Percentiles rank a stretch among this genome's conserved stretches.
Evolutionary conservation across 768 basidiomycete genomes (phyloP).

Genomic region (Pulveroboletus sp.): DNA sequence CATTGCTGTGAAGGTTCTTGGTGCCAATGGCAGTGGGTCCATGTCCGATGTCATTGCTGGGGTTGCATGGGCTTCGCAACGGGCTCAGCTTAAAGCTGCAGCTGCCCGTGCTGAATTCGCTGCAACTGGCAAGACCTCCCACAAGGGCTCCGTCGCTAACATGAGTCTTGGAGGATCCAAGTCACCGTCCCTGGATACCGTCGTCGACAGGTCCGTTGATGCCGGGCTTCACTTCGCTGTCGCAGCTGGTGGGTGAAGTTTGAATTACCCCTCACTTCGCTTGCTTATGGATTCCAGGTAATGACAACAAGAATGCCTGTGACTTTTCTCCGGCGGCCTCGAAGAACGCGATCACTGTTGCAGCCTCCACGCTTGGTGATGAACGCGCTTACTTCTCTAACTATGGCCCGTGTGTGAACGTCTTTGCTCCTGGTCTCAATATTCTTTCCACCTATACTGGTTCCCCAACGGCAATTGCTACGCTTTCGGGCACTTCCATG

Average conservation of each 20-base stretch:
- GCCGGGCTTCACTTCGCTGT: constrained; percentile 93
- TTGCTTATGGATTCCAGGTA: constrained; percentile 40
- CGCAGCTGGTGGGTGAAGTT: constrained; percentile 70
- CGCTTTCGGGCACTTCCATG: constrained; percentile 91
- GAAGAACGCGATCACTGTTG: constrained; percentile 89
- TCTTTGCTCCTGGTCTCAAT: constrained; percentile 90
- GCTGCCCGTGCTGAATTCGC: constrained; percentile 61
- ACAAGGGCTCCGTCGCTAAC: constrained; percentile 95
- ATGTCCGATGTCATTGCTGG: constrained; percentile 94
- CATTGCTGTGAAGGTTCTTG: constrained; percentile 89
- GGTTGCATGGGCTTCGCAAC: constrained; percentile 69
- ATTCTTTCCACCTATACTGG: constrained; percentile 86
- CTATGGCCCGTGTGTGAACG: constrained; percentile 83
- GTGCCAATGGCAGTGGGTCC: constrained; percentile 88
- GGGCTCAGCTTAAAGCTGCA: constrained; percentile 50
- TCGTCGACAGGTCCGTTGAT: constrained; percentile 81
- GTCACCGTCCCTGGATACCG: constrained; percentile 74
- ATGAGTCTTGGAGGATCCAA: constrained; percentile 98
- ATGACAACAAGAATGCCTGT: constrained; percentile 88
- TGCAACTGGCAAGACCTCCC: constrained; percentile 69
- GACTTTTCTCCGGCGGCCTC: constrained; percentile 88
- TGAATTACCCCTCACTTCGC: neutral
- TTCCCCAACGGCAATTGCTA: constrained; percentile 53
- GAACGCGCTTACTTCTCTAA: constrained; percentile 93
- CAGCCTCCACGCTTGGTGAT: constrained; percentile 78